Evolutionary conservation across 495 filamentous ascomycete species (phyloP).

Genomic region (Aspergillus taichungensis): DNA sequence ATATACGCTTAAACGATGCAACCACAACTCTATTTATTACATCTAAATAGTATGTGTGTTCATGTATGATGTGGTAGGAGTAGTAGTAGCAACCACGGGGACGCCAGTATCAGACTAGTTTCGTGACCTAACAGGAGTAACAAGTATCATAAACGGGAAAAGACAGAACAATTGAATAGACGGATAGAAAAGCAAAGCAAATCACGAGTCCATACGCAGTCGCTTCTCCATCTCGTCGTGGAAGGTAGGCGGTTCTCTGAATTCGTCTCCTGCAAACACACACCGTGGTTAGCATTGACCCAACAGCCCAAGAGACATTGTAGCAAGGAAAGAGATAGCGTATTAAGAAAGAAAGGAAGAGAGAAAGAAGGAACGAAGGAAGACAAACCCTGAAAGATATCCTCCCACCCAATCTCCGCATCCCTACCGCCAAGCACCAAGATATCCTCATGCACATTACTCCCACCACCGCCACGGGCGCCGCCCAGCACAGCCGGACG

Average conservation of each 20-base stretch:
- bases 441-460: slow-evolving; percentile 67
- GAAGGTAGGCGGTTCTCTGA: slow-evolving; percentile 55
- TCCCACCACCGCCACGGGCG: slow-evolving; percentile 10
- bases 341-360: slow-evolving; percentile 2
- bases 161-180: slow-evolving; percentile 6
- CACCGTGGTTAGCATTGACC: neutral
- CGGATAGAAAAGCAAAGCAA: slow-evolving; percentile 9
- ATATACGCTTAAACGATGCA: too few species aligned
- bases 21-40: too few species aligned
- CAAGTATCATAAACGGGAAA: neutral
- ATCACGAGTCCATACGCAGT: slow-evolving; percentile 58
- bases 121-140: neutral
- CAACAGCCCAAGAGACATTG: neutral
- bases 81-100: too few species aligned
- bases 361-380: slow-evolving; percentile 4
- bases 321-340: slow-evolving; percentile 6
- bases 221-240: slow-evolving; percentile 93
- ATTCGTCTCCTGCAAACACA: slow-evolving; percentile 45
- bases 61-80: too few species aligned
- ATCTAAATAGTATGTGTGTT: too few species aligned
- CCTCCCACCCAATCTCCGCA: slow-evolving; percentile 74
- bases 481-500: slow-evolving; percentile 38
- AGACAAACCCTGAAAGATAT: slow-evolving; percentile 59
- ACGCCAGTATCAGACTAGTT: too few species aligned
- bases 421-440: slow-evolving; percentile 62